Evolutionary conservation across 768 basidiomycete genomes (phyloP).

Genomic region (Phylloporus sp.): DNA sequence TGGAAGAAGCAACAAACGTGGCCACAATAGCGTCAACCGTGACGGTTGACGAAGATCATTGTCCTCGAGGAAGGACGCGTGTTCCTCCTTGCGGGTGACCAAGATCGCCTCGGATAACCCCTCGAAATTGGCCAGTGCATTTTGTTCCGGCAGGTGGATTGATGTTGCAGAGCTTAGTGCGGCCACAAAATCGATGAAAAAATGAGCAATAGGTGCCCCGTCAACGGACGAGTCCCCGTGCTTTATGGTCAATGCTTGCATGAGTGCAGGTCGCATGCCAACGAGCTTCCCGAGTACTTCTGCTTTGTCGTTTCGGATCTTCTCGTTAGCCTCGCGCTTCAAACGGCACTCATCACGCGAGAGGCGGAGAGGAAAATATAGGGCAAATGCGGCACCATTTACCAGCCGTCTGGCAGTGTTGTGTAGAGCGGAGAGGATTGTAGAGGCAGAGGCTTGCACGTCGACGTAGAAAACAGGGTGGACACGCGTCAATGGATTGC

Average conservation of each 20-base stretch:
- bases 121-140: slow-evolving; percentile 10
- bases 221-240: background rate
- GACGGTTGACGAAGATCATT: slow-evolving; percentile 62
- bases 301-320: slow-evolving; percentile 64
- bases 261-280: slow-evolving; percentile 47
- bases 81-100: slow-evolving; percentile 27
- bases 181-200: slow-evolving; percentile 22
- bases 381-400: slow-evolving; percentile 7
- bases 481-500: slow-evolving; percentile 22
- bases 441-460: slow-evolving; percentile 5
- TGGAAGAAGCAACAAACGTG: slow-evolving; percentile 72
- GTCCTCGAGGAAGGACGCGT: slow-evolving; percentile 27
- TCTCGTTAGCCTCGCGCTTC: slow-evolving; percentile 57
- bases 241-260: slow-evolving; percentile 27
- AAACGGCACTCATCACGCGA: slow-evolving; percentile 63
- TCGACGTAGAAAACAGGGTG: slow-evolving; percentile 6
- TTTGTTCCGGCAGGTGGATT: slow-evolving; percentile 9
- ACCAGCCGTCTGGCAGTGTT: slow-evolving; percentile 10
- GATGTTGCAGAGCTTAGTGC: slow-evolving; percentile 18
- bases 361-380: slow-evolving; percentile 54
- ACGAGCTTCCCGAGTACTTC: slow-evolving; percentile 62
- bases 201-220: slow-evolving; percentile 5
- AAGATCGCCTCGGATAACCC: slow-evolving; percentile 19
- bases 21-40: slow-evolving; percentile 72
- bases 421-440: slow-evolving; percentile 6